Base-by-base conservation (phyloP, 2,329 filamentous ascomycete species). In the Pseudogymnoascus sp. region DNA sequence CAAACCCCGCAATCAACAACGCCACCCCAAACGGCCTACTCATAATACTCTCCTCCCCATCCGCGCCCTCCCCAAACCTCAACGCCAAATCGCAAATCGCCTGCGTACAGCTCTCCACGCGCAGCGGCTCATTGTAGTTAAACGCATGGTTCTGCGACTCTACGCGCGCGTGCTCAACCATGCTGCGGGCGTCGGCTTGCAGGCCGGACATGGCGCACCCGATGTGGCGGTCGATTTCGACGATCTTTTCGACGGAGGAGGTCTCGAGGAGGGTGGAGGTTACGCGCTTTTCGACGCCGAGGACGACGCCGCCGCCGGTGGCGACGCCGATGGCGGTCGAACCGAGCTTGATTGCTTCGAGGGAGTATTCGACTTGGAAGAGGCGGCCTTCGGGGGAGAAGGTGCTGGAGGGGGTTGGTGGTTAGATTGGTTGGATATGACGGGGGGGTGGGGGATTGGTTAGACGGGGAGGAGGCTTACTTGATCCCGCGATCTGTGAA, bases 311-410 rank as follows among this genome's bases (percentile, higher is more conserved):
- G 76, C 96, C 90, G 64, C 91, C 90, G 59, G 95, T 99, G 72
- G 95, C 92, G 70, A 99, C 93, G 72, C 95, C 95, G 80, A 99
- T 99, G 75, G 95, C 95, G 71, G 95, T 99, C 73, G 91, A 96
- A 71, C 95, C 95, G 70, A 97, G 90, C 84, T 99, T 99, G 86
- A 99, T 99, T 79, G 95, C 95, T 83, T 99, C 95, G 78, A 99
- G 89, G 65, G 95, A 97, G 87, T 99, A 99, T 89, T 99, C 95
- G 82, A 99, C 95, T 83, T 99, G 95, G 86, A 99, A 99, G 78
- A 99, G 90, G 79, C 95, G 95, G 74, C 95, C 95, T 85, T 99
- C 95, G 66, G 95, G 95, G 72, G 95, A 99, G 86, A 99, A 99
- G 85, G 95, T 99, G 85, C 90, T 96, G 76, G 65, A 64, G 16